These are phyloP conservation scores for Monosporascus sp. DNA, from an alignment of 2,329 filamentous ascomycete species.

Conservation along the genomic window DNA sequence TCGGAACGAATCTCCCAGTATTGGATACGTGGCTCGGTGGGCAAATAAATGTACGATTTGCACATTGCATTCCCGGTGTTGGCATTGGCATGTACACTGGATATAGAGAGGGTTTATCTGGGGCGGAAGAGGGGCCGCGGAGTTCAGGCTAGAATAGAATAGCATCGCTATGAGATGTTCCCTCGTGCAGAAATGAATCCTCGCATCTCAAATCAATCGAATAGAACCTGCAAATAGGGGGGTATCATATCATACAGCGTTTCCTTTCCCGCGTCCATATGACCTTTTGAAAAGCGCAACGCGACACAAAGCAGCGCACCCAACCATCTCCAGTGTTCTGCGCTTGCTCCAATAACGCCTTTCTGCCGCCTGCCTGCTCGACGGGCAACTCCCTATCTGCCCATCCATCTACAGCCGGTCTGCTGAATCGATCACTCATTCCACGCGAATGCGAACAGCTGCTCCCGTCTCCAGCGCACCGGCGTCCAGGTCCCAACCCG, in stretches of 20 bases:
- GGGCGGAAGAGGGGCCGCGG: neutral
- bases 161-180: too few relatives aligned
- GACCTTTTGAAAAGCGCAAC: too few relatives aligned
- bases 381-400: slow-evolving; percentile 11
- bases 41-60: neutral
- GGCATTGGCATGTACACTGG: neutral
- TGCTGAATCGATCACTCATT: slow-evolving; percentile 7
- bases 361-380: neutral
- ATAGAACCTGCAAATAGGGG: neutral
- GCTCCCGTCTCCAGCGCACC: slow-evolving; percentile 61
- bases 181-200: neutral
- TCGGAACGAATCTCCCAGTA: too few relatives aligned
- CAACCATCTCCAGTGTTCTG: too few relatives aligned
- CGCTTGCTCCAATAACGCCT: neutral
- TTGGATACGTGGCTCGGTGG: too few relatives aligned
- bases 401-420: slow-evolving; percentile 13
- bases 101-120: neutral
- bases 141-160: neutral
- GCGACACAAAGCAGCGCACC: too few relatives aligned
- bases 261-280: neutral
- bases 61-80: neutral
- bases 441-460: slow-evolving; percentile 35
- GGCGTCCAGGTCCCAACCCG: slow-evolving; percentile 62
- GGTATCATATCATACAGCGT: slow-evolving; percentile 7
- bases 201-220: neutral